phyloP scores from a whole-genome alignment of 805 yeast genomes.

The Teunomyces panamensis region DNA sequence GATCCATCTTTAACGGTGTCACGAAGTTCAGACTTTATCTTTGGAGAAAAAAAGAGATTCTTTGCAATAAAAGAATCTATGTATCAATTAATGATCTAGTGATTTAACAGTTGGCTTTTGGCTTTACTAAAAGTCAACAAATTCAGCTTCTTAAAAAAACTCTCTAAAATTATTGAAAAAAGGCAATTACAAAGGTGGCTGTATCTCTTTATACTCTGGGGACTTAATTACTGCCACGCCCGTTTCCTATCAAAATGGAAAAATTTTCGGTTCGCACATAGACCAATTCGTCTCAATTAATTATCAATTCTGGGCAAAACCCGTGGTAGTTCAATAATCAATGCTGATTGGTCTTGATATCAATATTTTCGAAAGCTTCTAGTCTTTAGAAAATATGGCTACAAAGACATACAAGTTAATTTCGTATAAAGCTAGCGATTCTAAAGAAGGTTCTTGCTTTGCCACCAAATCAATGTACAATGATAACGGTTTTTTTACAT shows the following conservation, averaged over 20 bases:
- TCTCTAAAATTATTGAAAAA: neutral
- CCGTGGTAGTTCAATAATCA: neutral
- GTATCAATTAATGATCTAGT: neutral
- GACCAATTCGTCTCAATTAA: neutral
- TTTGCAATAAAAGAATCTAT: neutral
- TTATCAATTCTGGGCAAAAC: neutral
- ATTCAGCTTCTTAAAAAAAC: neutral
- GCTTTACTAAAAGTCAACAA: neutral
- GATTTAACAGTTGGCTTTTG: neutral
- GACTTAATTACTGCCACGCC: neutral
- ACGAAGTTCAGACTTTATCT: constrained; percentile 6
- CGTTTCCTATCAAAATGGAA: neutral
- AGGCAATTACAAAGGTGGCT: neutral
- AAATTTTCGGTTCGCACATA: neutral
- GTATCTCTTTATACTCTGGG: neutral
- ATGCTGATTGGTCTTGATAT: too few species aligned
- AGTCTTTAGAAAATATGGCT: too few species aligned
- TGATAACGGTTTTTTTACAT: neutral
- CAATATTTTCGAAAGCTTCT: too few species aligned
- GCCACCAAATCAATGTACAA: too few species aligned
- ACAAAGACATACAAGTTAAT: too few species aligned
- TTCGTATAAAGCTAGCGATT: too few species aligned
- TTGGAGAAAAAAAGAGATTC: neutral
- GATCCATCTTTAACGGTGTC: constrained; percentile 8
- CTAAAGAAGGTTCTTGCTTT: too few species aligned